These are phyloP conservation scores for thale cress (Arabidopsis thaliana) DNA, from an alignment of 345 rosid species.

Conservation along the genomic window TAIR10.1 NC_003074.8:5897501-5898000, in stretches of 20 bases:
- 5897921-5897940: neutral
- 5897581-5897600: conserved; percentile 32
- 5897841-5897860: neutral
- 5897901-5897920: neutral
- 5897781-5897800: conserved; percentile 16
- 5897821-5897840: conserved; percentile 11
- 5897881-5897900: neutral
- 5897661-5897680: neutral
- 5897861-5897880: neutral
- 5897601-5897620: conserved; percentile 23
- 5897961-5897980: neutral
- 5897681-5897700: neutral
- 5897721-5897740: neutral
- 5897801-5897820: too few relatives aligned
- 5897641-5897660: conserved; percentile 8
- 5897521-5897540: neutral
- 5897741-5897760: neutral
- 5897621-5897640: conserved; percentile 6
- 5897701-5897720: neutral
- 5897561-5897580: conserved; percentile 29
- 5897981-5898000: conserved; percentile 4
- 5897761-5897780: neutral
- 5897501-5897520: conserved; percentile 3
- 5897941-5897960: neutral
- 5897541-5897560: conserved; percentile 8